Percentiles rank a stretch among this genome's conserved stretches.
Evolutionary conservation across 148 eudicot genomes (phyloP).

Genomic region (Chenopodium suecicum): DNA sequence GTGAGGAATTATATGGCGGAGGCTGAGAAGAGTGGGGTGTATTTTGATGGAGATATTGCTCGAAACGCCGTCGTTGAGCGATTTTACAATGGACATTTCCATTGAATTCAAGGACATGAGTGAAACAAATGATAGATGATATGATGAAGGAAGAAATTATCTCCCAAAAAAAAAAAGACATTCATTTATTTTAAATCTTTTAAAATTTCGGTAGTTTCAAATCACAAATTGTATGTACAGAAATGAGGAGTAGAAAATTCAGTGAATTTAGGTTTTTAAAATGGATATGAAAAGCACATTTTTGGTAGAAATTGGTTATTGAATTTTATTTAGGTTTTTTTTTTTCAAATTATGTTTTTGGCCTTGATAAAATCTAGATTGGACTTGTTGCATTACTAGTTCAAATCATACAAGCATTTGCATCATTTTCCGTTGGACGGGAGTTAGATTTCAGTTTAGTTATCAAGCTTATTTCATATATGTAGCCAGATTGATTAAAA

Average conservation of each 20-base stretch:
- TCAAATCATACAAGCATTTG: too few species aligned
- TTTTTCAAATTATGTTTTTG: not conserved
- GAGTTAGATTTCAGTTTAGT: too few species aligned
- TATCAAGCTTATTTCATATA: too few species aligned
- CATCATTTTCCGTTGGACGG: too few species aligned
- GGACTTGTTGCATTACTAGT: too few species aligned
- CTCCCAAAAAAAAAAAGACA: not conserved
- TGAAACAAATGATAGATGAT: not conserved
- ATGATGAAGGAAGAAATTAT: not conserved
- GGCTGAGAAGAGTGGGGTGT: constrained; percentile 16
- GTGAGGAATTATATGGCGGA: constrained; percentile 50
- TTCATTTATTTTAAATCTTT: not conserved
- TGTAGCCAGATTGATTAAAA: too few species aligned
- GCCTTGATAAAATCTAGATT: not conserved
- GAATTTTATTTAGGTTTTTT: not conserved
- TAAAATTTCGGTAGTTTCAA: constrained; percentile 3
- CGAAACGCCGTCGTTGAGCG: constrained; percentile 33
- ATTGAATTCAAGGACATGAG: not conserved
- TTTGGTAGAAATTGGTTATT: constrained; percentile 19
- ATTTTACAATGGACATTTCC: constrained; percentile 23
- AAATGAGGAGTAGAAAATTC: constrained; percentile 9
- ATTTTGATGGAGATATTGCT: not conserved
- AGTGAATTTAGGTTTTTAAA: not conserved
- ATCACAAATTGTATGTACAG: constrained; percentile 19
- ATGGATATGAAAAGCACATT: not conserved